These are phyloP conservation scores for Edaphochlamys debaryana DNA, from an alignment of 139 green algal genomes.

Conservation along the genomic window DNA sequence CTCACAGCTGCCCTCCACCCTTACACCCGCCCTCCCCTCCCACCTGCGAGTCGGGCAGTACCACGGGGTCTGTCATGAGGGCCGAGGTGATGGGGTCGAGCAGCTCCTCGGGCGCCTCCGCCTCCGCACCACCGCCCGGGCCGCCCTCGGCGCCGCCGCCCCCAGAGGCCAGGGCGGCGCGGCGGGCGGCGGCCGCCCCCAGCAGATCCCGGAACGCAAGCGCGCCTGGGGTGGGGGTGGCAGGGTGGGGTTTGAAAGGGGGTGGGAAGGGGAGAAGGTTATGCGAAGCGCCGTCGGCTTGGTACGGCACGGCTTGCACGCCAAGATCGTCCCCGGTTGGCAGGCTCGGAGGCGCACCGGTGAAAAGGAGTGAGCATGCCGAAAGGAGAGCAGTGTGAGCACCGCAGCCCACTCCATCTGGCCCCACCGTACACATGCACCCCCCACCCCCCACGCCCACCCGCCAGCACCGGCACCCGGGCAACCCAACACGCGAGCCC, in stretches of 20 bases:
- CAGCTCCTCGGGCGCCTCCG: slow-evolving; percentile 68
- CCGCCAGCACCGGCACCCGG: too few species aligned
- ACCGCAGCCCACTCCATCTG: too few species aligned
- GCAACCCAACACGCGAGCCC: neutral
- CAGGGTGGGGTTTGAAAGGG: too few species aligned
- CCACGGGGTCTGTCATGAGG: slow-evolving; percentile 80
- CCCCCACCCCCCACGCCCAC: neutral
- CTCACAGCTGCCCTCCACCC: too few species aligned
- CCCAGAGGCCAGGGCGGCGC: slow-evolving; percentile 11
- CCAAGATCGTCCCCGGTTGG: too few species aligned
- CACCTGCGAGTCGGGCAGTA: slow-evolving; percentile 70
- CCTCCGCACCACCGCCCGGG: neutral
- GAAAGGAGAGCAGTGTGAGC: too few species aligned
- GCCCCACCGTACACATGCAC: neutral
- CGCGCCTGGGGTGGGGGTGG: neutral
- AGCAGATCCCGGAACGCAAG: slow-evolving; percentile 2
- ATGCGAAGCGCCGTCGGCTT: too few species aligned
- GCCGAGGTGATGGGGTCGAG: slow-evolving; percentile 70
- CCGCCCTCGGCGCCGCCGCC: neutral
- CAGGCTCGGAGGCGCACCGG: too few species aligned
- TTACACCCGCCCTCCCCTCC: too few species aligned
- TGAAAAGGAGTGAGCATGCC: too few species aligned
- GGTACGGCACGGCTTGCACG: too few species aligned
- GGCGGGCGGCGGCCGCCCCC: neutral
- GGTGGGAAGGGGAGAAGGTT: too few species aligned